Evolutionary conservation across 345 rosid species (phyloP).

Genomic region (Hibiscus mutabilis): DNA sequence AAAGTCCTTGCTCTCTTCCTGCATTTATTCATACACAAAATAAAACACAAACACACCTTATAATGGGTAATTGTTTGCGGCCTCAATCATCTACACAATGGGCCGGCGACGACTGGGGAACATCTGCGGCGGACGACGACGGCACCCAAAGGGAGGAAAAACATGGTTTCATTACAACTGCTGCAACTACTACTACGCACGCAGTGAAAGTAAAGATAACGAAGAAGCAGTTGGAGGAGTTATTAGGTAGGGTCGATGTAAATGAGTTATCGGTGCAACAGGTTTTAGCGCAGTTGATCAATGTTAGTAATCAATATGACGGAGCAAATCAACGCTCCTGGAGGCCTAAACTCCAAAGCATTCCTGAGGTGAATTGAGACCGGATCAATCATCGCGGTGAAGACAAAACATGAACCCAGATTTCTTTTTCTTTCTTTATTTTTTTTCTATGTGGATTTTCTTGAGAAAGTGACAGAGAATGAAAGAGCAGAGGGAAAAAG

Average conservation of each 20-base stretch:
- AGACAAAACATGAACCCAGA: neutral
- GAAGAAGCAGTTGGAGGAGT: constrained; percentile 47
- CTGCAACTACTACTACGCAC: neutral
- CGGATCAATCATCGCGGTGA: neutral
- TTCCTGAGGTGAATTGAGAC: constrained; percentile 37
- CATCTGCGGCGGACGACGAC: neutral
- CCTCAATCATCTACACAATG: constrained; percentile 33
- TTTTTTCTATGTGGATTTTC: neutral
- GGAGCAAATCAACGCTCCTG: constrained; percentile 35
- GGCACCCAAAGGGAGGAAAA: neutral
- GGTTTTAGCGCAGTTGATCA: constrained; percentile 31
- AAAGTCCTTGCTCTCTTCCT: neutral
- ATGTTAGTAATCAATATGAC: constrained; percentile 7
- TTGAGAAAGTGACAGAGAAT: constrained; percentile 12
- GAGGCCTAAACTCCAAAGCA: constrained; percentile 58
- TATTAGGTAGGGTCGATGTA: constrained; percentile 35
- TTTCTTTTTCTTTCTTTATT: neutral
- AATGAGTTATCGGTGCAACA: constrained; percentile 35
- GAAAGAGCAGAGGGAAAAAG: neutral
- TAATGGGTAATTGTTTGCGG: constrained; percentile 49
- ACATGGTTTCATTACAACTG: neutral
- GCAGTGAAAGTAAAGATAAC: constrained; percentile 53
- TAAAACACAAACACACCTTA: neutral
- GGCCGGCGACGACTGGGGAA: constrained; percentile 56
- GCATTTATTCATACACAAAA: neutral